Evolutionary conservation across 2,329 filamentous ascomycete species (phyloP).

Genomic region (Ceratocystis huliohia): DNA sequence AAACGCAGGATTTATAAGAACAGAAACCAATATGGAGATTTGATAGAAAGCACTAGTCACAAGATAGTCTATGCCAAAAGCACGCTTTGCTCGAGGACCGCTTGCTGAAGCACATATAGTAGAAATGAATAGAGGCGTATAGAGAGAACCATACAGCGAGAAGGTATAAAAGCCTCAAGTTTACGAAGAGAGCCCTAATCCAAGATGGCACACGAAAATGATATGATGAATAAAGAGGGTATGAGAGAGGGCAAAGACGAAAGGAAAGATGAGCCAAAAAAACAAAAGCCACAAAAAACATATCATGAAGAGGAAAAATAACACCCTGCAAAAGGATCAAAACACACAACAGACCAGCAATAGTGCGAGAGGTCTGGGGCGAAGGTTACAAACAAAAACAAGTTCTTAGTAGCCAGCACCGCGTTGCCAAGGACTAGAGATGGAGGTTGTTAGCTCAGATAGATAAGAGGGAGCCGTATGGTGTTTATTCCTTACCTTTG

Average conservation of each 20-base stretch:
- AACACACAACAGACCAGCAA: neutral
- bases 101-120: neutral
- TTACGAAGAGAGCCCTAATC: neutral
- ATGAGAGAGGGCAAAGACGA: neutral
- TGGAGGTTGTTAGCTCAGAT: slow-evolving; percentile 3
- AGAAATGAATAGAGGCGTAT: neutral
- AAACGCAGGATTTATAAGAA: neutral
- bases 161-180: neutral
- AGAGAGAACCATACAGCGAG: neutral
- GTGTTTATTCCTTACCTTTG: slow-evolving; percentile 27
- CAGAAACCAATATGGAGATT: neutral
- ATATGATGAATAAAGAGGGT: neutral
- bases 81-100: neutral
- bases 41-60: neutral
- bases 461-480: too few relatives aligned
- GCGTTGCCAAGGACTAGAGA: slow-evolving; percentile 34
- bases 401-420: slow-evolving; percentile 33
- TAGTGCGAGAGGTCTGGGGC: neutral
- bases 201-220: neutral
- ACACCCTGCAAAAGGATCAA: neutral
- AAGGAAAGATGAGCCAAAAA: slow-evolving; percentile 3
- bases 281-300: slow-evolving; percentile 10
- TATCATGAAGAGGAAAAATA: slow-evolving; percentile 1
- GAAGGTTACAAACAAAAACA: neutral
- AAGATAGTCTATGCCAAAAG: too few relatives aligned